Evolutionary conservation across 2,329 filamentous ascomycete genomes (phyloP).

Genomic region (Colletotrichum kahawae): DNA sequence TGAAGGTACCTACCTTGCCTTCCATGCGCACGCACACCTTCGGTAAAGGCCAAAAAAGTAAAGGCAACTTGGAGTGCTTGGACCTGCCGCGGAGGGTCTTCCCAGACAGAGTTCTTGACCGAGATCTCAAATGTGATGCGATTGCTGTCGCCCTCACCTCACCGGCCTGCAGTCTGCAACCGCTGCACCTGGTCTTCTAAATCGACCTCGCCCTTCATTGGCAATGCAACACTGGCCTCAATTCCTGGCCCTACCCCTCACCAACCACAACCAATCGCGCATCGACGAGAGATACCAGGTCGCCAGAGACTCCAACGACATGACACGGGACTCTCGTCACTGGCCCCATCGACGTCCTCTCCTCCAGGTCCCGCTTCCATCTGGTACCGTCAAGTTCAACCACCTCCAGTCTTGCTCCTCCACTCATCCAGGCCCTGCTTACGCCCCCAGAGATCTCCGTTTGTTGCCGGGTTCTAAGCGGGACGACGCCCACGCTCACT

Average conservation of each 20-base stretch:
- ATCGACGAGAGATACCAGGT: slow-evolving; percentile 6
- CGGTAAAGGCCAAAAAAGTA: not conserved
- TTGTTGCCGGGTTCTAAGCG: slow-evolving; percentile 7
- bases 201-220: not conserved
- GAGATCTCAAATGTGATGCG: slow-evolving; percentile 5
- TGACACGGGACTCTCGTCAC: slow-evolving; percentile 12
- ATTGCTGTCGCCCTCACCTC: not conserved
- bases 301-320: slow-evolving; percentile 6
- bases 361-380: not conserved
- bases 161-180: not conserved
- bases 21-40: not conserved
- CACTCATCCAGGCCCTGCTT: not conserved
- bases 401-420: not conserved
- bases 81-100: not conserved
- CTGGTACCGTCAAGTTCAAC: not conserved
- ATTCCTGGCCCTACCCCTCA: slow-evolving; percentile 11
- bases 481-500: not conserved
- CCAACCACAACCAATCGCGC: slow-evolving; percentile 2
- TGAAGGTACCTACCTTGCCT: not conserved
- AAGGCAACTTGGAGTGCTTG: not conserved
- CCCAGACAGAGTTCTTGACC: not conserved
- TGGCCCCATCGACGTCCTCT: not conserved
- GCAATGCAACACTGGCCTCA: slow-evolving; percentile 15
- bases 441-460: slow-evolving; percentile 12
- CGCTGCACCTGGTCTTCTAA: not conserved